Evolutionary conservation across 2,329 filamentous ascomycete species (phyloP), one percentile per base, ranked within the genome.

Genomic region (Hirsutella thompsonii): DNA sequence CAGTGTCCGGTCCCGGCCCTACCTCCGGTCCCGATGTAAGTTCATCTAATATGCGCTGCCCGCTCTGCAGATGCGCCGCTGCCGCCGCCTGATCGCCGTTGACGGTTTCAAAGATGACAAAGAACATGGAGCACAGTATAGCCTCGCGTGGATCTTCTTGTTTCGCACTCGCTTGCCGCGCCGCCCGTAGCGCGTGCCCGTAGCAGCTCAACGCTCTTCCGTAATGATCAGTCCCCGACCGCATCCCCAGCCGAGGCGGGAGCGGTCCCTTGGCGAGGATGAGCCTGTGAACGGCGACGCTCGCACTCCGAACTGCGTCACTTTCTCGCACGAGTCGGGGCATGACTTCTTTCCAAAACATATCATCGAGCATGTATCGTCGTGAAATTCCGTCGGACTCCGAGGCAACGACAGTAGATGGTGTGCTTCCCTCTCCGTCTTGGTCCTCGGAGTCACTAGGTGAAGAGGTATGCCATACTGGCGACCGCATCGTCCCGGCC

Each of bases 81-180:
- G 61, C 61, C 1, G 55, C 55, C 18, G 50, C 48, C 9, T 49
- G 47, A 43, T 64, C 62, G 19, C 56, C 58, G 43, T 65, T 60
- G 32, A 62, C 41, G 2, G 54, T 52, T 41, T 63, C 60, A 39
- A 64, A 62, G 39, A 60, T 53, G 41, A 58, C 53, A 46, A 63
- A 63, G 34, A 64, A 54, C 37, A 64, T 51, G 40, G 55, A 62
- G 42, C 58, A 57, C 3, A 63, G 39, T 9, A 62, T 53, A 2
- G 58, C 57, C 3, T 55, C 51, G 10, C 48, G 47, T 2, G 57
- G 44, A 21, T 47, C 49, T 5, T 43, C 46, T 6, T 44, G 42
- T 5, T 42, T 40, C 3, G 45, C 38, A 8, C 43, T 47, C 2
- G 52, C 42, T 10, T 49, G 47, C 2, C 53, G 46, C 13, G 58